Base-by-base conservation (phyloP, 2,329 filamentous ascomycete genomes). In the Exophiala phaeomuriformis region DNA sequence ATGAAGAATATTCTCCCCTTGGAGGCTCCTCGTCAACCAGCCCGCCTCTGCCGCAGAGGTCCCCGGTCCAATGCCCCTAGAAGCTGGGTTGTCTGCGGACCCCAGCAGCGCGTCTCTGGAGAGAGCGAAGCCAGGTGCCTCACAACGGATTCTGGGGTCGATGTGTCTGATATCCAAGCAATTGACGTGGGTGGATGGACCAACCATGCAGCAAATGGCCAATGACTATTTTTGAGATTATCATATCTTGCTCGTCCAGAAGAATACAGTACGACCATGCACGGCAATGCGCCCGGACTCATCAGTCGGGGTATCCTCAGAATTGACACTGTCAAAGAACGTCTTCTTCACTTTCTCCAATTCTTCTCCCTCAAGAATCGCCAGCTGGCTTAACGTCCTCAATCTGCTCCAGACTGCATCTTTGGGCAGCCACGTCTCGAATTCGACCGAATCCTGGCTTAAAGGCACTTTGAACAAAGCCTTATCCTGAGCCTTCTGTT, bases 321-420 rank as follows among this genome's bases (percentile, higher is more conserved):
- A 71, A 31, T 72, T 71, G 55, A 88, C 58, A 5, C 77, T 76
- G 51, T 78, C 73, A 48, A 82, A 77, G 56, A 84, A 77, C 53
- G 70, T 68, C 41, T 71, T 72, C 52, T 73, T 72, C 43, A 79
- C 77, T 40, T 72, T 68, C 51, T 74, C 75, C 42, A 75, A 71
- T 49, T 76, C 71, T 1, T 75, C 78, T 44, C 76, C 69, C 47
- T 71, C 66, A 8, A 86, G 68, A 49, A 83, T 73, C 3, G 81
- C 77, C 56, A 89, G 78, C 64, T 88, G 84, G 63, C 83, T 86
- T 53, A 88, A 69, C 8, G 85, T 89, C 45, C 73, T 74, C 55
- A 84, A 75, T 35, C 86, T 75, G 49, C 78, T 75, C 80, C 83
- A 86, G 46, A 88, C 68, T 50, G 74, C 77, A 47, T 86, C 78